Evolutionary conservation across 1,139 yeast genomes (phyloP), one percentile per base, ranked within the genome.

Genomic region (Pichia sp.): DNA sequence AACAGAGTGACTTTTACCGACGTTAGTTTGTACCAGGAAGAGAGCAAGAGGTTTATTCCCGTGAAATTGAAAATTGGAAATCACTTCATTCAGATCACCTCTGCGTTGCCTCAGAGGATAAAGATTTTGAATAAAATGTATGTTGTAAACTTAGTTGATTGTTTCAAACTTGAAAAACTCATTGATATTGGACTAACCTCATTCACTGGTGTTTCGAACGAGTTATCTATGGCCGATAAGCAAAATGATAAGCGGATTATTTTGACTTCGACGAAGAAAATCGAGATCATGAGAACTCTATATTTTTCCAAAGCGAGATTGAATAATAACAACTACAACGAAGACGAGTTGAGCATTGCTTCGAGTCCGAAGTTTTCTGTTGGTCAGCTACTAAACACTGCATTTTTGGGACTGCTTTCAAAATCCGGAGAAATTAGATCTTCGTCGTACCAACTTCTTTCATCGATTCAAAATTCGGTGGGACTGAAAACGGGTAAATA

Each of bases 11-110:
- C 71, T n/a, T 79, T 78, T 55, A 70, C 68, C 40, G 75, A 78
- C 51, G 84, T 80, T 28, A 70, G 73, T 39, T 62, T 79, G 11
- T 79, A 67, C 56, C 77, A 78, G 64, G 63, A 58, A 27, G 58
- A 55, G 3, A 59, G 59, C 29, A 61, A 64, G 27, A 60, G 72
- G 37, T 71, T 72, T 49, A 64, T 69, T 16, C 81, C 85, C 0
- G 82, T 83, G 1, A 72, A 76, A 1, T 51, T 87, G 47, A 79
- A 78, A 53, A 72, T 87, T 48, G 95, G 95, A 8, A 73, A 82
- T 45, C 79, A 77, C 53, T 83, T 72, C 65, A 59, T 85, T 39
- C 90, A 84, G 55, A 63, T 85, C 55, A 65, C 45, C 65, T 71
- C 54, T 61, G 70, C 40, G 7, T 56, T 56, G 43, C 71, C 72